phyloP scores from a whole-genome alignment of 2,329 filamentous ascomycete species.

The Clarireedia monteithiana region DNA sequence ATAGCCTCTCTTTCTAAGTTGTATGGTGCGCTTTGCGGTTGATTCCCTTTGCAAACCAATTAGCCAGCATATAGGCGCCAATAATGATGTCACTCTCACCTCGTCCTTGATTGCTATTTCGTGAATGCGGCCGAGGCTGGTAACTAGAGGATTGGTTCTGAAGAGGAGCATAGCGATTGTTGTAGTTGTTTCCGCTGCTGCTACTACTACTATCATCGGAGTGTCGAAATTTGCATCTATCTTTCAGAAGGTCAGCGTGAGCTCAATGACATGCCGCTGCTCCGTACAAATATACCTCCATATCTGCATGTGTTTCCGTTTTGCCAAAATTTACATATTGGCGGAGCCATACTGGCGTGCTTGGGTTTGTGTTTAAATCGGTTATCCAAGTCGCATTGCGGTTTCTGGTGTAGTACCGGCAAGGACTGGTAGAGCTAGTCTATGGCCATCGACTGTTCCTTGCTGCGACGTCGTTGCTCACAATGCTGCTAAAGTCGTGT shows the following conservation, averaged over 20 bases:
- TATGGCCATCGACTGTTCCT: neutral
- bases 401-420: neutral
- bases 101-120: constrained; percentile 15
- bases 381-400: neutral
- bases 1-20: constrained; percentile 41
- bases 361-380: neutral
- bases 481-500: neutral
- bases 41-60: neutral
- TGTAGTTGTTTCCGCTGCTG: constrained; percentile 12
- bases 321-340: constrained; percentile 52
- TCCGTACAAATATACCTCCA: constrained; percentile 20
- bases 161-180: constrained; percentile 29
- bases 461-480: neutral
- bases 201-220: constrained; percentile 29
- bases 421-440: neutral
- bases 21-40: constrained; percentile 18
- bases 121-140: constrained; percentile 6
- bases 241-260: constrained; percentile 31
- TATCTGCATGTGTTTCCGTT: constrained; percentile 52
- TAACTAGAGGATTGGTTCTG: constrained; percentile 10
- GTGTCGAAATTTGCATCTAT: constrained; percentile 52
- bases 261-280: neutral
- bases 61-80: neutral
- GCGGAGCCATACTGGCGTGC: neutral
- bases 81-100: constrained; percentile 4